phyloP scores from a whole-genome alignment of 2,329 filamentous ascomycete genomes.

The Ophiostoma perfectum region DNA sequence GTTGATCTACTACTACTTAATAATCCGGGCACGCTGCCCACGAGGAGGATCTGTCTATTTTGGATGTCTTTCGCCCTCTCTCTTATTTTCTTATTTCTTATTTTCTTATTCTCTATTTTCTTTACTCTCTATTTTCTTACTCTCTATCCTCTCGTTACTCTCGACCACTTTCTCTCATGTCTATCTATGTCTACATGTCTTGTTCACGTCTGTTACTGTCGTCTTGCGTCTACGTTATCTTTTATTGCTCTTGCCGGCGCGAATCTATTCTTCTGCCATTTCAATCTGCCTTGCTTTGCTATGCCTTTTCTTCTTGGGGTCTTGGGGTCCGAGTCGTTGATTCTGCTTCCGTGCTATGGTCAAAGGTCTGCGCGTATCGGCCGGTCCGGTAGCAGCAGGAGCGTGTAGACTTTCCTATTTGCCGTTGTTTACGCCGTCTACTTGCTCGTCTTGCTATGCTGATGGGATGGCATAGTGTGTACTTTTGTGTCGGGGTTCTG shows the following conservation, averaged over 20 bases:
- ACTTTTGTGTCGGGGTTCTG: neutral
- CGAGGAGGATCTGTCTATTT: neutral
- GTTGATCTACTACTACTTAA: constrained; percentile 12
- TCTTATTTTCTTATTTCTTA: neutral
- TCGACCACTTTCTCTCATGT: neutral
- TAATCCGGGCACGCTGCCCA: neutral
- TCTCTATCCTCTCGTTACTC: neutral
- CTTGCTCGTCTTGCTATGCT: neutral
- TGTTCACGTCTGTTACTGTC: neutral
- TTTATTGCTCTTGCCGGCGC: neutral
- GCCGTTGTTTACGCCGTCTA: neutral
- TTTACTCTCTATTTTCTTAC: neutral
- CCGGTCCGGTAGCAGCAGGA: neutral
- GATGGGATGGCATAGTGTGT: neutral
- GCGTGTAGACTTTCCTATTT: neutral
- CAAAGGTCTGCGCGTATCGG: neutral
- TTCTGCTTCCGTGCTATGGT: neutral
- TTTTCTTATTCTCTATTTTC: neutral
- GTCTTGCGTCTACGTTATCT: neutral
- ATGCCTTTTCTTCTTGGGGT: neutral
- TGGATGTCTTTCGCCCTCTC: neutral
- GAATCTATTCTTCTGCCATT: neutral
- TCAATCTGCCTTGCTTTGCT: neutral
- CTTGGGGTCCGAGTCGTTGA: too few relatives aligned
- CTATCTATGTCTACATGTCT: constrained; percentile 3